These are phyloP conservation scores for Microbotryum saponariae DNA, from an alignment of 1,284 basidiomycete genomes.

Conservation along the genomic window DNA sequence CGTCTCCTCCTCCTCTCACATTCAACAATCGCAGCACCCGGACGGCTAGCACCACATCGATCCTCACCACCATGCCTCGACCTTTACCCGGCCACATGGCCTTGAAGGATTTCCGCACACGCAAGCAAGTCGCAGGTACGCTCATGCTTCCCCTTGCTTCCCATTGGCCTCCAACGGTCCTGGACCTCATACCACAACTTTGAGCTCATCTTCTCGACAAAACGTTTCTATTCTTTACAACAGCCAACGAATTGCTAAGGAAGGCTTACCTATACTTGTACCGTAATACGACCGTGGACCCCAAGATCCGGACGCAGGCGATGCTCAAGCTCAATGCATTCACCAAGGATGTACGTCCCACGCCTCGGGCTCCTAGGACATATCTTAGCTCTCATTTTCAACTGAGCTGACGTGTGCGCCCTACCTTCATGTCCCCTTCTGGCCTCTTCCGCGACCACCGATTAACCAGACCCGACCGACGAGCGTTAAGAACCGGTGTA, in stretches of 20 bases:
- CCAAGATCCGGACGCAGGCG: slow-evolving; percentile 26
- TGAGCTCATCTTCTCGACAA: not conserved
- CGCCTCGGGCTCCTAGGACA: not conserved
- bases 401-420: not conserved
- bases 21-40: no score
- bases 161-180: not conserved
- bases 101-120: slow-evolving; percentile 30
- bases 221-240: not conserved
- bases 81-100: slow-evolving; percentile 30
- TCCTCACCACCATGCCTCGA: slow-evolving; percentile 14
- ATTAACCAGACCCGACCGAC: slow-evolving; percentile 21
- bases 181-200: not conserved
- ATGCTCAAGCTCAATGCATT: slow-evolving; percentile 34
- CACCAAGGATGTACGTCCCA: slow-evolving; percentile 12
- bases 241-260: slow-evolving; percentile 30
- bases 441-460: not conserved
- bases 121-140: slow-evolving; percentile 27
- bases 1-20: no score
- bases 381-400: not conserved
- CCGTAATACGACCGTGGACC: slow-evolving; percentile 29
- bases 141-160: not conserved
- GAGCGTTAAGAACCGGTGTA: slow-evolving; percentile 29
- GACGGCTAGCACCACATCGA: no score
- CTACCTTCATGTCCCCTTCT: not conserved
- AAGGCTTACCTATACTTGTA: slow-evolving; percentile 31